Conservation (phyloP, 139 green algal genomes). For the Picochlorum sp. region DNA sequence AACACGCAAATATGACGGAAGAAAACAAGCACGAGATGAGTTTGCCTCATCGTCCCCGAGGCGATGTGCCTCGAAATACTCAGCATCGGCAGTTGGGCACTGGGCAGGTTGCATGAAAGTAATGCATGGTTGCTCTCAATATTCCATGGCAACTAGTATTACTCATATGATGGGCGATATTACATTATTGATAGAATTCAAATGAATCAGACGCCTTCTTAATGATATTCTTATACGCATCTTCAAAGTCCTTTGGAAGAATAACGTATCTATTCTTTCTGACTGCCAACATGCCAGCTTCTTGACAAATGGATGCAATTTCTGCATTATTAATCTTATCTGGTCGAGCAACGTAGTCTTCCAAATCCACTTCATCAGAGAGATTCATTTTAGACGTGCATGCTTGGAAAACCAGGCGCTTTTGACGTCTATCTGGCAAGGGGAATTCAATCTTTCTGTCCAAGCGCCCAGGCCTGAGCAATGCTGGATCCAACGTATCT, state of each 20-base stretch:
- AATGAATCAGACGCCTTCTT: conserved; percentile 85
- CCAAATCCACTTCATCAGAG: conserved; percentile 95
- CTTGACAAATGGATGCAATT: conserved; percentile 83
- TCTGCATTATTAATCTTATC: conserved; percentile 98
- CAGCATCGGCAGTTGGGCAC: no score
- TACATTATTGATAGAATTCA: conserved; percentile 89
- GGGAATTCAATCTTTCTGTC: conserved; percentile 99
- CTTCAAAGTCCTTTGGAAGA: conserved; percentile 98
- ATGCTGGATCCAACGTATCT: conserved; percentile 94
- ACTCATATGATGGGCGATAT: not conserved
- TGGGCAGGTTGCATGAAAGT: no score
- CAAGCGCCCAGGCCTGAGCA: conserved; percentile 91
- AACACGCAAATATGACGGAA: no score
- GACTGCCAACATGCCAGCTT: conserved; percentile 87
- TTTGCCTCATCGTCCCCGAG: no score
- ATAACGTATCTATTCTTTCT: conserved; percentile 98
- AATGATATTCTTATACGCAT: conserved; percentile 95
- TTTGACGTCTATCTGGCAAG: conserved; percentile 91
- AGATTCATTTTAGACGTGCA: conserved; percentile 98
- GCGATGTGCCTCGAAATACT: no score
- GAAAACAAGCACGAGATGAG: no score
- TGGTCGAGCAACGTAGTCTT: conserved; percentile 93
- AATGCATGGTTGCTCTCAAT: no score
- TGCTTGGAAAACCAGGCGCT: conserved; percentile 98
- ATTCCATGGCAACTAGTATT: no score